A percentile compares a stretch with the other conserved stretches of the same genome.
phyloP scores from a whole-genome alignment of 2,329 filamentous ascomycete genomes.

The Colletotrichum zoysiae region DNA sequence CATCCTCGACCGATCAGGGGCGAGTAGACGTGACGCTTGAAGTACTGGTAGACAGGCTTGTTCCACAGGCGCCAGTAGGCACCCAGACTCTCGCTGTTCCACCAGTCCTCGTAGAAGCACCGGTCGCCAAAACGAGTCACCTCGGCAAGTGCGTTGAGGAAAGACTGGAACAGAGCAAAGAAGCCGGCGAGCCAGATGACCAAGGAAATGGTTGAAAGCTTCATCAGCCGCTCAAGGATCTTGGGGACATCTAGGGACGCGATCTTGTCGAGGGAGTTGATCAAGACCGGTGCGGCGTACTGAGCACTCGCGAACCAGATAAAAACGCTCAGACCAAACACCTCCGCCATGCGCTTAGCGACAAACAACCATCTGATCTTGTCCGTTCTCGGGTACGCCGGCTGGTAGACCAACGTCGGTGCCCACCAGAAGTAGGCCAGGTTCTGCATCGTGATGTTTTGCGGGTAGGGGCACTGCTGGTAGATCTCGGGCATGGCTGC shows the following conservation, averaged over 20 bases:
- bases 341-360: slow-evolving; percentile 82
- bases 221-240: slow-evolving; percentile 91
- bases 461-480: slow-evolving; percentile 84
- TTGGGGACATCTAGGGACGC: slow-evolving; percentile 82
- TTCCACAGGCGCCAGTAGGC: slow-evolving; percentile 98
- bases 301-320: slow-evolving; percentile 97
- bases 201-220: slow-evolving; percentile 93
- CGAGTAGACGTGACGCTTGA: slow-evolving; percentile 93
- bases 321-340: slow-evolving; percentile 82
- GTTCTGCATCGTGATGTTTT: slow-evolving; percentile 90
- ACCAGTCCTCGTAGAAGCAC: slow-evolving; percentile 98
- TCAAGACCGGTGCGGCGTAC: slow-evolving; percentile 90
- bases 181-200: slow-evolving; percentile 98
- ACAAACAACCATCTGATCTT: slow-evolving; percentile 91
- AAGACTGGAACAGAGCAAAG: slow-evolving; percentile 95
- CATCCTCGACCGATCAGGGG: slow-evolving; percentile 89
- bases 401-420: slow-evolving; percentile 95
- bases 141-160: slow-evolving; percentile 91
- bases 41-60: slow-evolving; percentile 96
- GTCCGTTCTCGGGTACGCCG: slow-evolving; percentile 88
- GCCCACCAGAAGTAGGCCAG: slow-evolving; percentile 98
- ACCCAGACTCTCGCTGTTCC: slow-evolving; percentile 90
- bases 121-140: slow-evolving; percentile 91
- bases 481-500: slow-evolving; percentile 85
- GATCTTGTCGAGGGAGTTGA: slow-evolving; percentile 91